Evolutionary conservation across 768 basidiomycete genomes (phyloP).

Genomic region (Lenzites betulinus): DNA sequence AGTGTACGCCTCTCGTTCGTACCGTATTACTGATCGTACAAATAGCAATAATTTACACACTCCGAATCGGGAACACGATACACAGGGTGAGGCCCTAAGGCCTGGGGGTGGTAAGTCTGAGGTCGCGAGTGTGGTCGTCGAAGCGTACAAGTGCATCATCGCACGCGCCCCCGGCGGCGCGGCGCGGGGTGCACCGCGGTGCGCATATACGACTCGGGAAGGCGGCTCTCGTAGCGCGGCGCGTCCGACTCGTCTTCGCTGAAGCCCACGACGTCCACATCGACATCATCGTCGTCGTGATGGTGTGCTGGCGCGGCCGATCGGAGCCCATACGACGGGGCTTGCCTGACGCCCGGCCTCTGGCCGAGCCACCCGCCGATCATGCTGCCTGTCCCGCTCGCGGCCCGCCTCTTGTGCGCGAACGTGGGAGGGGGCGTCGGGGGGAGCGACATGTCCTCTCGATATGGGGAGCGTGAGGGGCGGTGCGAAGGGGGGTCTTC

Average conservation of each 20-base stretch:
- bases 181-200: background rate
- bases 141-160: background rate
- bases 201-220: slow-evolving; percentile 12
- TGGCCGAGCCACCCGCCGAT: slow-evolving; percentile 7
- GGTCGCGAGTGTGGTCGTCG: too few relatives aligned
- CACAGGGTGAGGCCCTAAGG: background rate
- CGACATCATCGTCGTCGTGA: background rate
- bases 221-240: slow-evolving; percentile 13
- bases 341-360: slow-evolving; percentile 2
- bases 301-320: background rate
- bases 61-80: background rate
- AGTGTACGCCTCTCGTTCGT: slow-evolving; percentile 1
- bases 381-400: slow-evolving; percentile 8
- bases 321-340: background rate
- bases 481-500: background rate
- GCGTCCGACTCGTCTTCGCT: slow-evolving; percentile 8
- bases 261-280: background rate
- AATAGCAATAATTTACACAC: slow-evolving; percentile 10
- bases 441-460: background rate
- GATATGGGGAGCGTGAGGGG: too few relatives aligned
- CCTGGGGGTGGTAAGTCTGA: background rate
- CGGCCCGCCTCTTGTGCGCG: background rate
- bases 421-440: slow-evolving; percentile 7
- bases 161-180: background rate
- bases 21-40: slow-evolving; percentile 11